A percentile compares a stretch with the other conserved stretches of the same genome.
Conservation (phyloP, 768 basidiomycete species). For the Tulasnella sp. region DNA sequence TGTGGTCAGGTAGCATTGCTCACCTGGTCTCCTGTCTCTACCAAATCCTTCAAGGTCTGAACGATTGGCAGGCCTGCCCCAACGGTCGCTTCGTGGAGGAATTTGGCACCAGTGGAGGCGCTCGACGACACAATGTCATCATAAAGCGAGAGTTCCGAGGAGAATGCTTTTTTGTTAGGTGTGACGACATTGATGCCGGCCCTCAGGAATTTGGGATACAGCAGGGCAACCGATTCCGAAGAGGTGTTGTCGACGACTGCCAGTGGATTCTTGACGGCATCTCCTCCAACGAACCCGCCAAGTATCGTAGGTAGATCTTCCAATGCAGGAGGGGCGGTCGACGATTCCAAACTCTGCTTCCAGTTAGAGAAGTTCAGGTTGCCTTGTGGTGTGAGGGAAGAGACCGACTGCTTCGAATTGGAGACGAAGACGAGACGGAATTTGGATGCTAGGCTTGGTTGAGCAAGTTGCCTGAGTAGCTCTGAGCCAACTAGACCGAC, state of each 20-base stretch:
- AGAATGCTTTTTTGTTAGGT: slow-evolving; percentile 97
- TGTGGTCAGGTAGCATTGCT: slow-evolving; percentile 21
- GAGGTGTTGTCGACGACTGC: slow-evolving; percentile 91
- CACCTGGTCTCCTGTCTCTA: slow-evolving; percentile 89
- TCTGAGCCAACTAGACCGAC: slow-evolving; percentile 90
- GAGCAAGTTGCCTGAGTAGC: slow-evolving; percentile 74
- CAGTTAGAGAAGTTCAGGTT: slow-evolving; percentile 46
- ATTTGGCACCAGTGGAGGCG: slow-evolving; percentile 57
- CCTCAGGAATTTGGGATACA: slow-evolving; percentile 76
- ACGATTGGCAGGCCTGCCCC: slow-evolving; percentile 94
- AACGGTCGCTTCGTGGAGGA: slow-evolving; percentile 85
- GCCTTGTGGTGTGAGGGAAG: slow-evolving; percentile 40
- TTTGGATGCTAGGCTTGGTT: slow-evolving; percentile 51
- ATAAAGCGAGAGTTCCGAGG: slow-evolving; percentile 64
- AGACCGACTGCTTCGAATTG: slow-evolving; percentile 60
- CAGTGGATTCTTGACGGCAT: slow-evolving; percentile 49
- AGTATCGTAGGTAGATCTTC: slow-evolving; percentile 37
- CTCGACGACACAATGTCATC: slow-evolving; percentile 60
- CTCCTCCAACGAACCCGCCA: slow-evolving; percentile 45
- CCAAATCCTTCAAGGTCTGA: slow-evolving; percentile 84
- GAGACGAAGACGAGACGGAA: slow-evolving; percentile 67
- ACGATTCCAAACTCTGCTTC: slow-evolving; percentile 47
- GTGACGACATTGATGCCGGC: slow-evolving; percentile 85
- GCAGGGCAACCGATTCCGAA: slow-evolving; percentile 68
- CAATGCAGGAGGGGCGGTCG: slow-evolving; percentile 47